phyloP scores from a whole-genome alignment of 2,329 filamentous ascomycete genomes.

The Penicillium sp. region DNA sequence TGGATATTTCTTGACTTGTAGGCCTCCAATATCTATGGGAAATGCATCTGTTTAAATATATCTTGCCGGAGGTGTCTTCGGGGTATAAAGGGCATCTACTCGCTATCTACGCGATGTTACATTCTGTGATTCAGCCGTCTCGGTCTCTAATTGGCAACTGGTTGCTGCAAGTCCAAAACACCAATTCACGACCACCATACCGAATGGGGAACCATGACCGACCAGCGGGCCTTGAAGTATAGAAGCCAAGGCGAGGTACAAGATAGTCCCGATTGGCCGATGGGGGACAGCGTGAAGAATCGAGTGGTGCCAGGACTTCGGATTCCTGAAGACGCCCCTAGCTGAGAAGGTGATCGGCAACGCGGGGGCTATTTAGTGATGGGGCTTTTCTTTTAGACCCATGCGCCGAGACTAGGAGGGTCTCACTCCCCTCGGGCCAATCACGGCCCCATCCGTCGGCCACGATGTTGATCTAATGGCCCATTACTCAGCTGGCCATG shows the following conservation, averaged over 20 bases:
- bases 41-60: conserved; percentile 5
- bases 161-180: background rate
- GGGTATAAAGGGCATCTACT: background rate
- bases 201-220: conserved; percentile 13
- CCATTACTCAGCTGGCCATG: background rate
- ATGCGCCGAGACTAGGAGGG: background rate
- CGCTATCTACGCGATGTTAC: conserved; percentile 12
- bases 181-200: conserved; percentile 1
- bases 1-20: background rate
- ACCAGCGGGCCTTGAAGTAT: conserved; percentile 7
- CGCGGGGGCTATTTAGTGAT: background rate
- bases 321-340: background rate
- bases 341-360: conserved; percentile 11
- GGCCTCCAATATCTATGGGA: background rate
- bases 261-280: conserved; percentile 3
- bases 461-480: conserved; percentile 13
- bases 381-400: background rate
- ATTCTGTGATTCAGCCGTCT: background rate
- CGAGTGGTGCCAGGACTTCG: conserved; percentile 9
- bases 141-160: conserved; percentile 1
- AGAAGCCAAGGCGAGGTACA: conserved; percentile 2
- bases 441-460: background rate
- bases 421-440: conserved; percentile 12
- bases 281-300: conserved; percentile 12
- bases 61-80: background rate